Evolutionary conservation across 2,329 filamentous ascomycete species (phyloP).

Genomic region (Basipetospora chlamydospora): DNA sequence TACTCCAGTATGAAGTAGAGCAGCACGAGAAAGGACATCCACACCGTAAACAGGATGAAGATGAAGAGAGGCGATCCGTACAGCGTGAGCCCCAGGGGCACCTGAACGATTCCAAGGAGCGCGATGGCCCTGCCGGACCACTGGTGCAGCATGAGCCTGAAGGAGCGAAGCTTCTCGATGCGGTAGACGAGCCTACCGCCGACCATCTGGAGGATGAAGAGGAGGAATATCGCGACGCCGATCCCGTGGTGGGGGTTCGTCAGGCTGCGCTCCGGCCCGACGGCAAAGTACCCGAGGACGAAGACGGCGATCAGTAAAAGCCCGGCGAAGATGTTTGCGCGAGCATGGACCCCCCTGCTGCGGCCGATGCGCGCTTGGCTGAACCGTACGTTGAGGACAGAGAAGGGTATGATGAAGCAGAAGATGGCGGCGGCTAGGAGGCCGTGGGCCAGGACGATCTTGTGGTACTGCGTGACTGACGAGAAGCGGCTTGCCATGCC

Average conservation of each 20-base stretch:
- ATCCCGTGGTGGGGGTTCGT: conserved; percentile 80
- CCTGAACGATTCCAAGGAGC: conserved; percentile 70
- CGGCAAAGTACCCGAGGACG: conserved; percentile 62
- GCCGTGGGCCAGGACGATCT: conserved; percentile 55
- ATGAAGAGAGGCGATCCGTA: conserved; percentile 78
- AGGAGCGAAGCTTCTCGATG: conserved; percentile 31
- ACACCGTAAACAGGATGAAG: conserved; percentile 77
- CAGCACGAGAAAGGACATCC: conserved; percentile 57
- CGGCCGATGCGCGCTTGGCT: conserved; percentile 45
- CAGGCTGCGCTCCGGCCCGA: conserved; percentile 55
- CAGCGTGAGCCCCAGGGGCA: conserved; percentile 76
- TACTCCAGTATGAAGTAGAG: conserved; percentile 72
- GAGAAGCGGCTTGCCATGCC: conserved; percentile 75
- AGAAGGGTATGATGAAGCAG: conserved; percentile 55
- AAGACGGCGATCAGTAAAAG: conserved; percentile 57
- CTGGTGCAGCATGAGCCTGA: conserved; percentile 59
- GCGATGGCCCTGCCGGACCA: conserved; percentile 72
- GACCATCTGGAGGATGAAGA: conserved; percentile 56
- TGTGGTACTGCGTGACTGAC: conserved; percentile 53
- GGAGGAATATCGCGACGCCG: conserved; percentile 61
- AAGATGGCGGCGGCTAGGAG: conserved; percentile 61
- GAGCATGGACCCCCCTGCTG: conserved; percentile 57
- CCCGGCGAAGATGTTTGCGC: conserved; percentile 56
- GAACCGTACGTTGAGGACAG: conserved; percentile 63
- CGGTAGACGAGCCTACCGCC: conserved; percentile 50